These are phyloP conservation scores for Polygonum aviculare DNA, from an alignment of 148 eudicot genomes.

Conservation along the genomic window DNA sequence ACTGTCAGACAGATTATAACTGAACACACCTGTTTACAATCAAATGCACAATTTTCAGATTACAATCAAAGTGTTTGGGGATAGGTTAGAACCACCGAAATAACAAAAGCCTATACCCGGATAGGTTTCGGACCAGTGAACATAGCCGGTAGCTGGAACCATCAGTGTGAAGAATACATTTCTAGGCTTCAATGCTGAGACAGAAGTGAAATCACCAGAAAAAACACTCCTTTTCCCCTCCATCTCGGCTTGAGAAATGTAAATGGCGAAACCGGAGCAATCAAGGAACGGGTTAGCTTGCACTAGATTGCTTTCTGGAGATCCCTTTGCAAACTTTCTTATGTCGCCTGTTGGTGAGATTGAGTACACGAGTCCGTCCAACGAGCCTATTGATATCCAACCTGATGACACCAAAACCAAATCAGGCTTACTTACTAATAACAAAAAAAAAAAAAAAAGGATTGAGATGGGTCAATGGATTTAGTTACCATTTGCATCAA, in stretches of 20 bases:
- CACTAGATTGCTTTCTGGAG: constrained; percentile 33
- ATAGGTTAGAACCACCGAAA: too few species aligned
- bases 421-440: background rate
- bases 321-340: constrained; percentile 44
- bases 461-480: background rate
- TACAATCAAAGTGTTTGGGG: background rate
- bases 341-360: constrained; percentile 64
- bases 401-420: constrained; percentile 31
- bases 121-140: constrained; percentile 69
- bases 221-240: constrained; percentile 50
- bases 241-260: constrained; percentile 62
- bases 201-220: constrained; percentile 33
- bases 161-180: constrained; percentile 51
- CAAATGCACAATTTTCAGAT: constrained; percentile 12
- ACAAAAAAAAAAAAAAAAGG: background rate
- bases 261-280: constrained; percentile 86
- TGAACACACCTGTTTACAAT: constrained; percentile 21
- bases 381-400: constrained; percentile 86
- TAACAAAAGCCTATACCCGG: constrained; percentile 30
- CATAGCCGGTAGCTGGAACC: constrained; percentile 65
- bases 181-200: constrained; percentile 67
- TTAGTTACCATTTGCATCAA: constrained; percentile 66
- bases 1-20: constrained; percentile 34
- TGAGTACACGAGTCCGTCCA: constrained; percentile 79
- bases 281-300: constrained; percentile 79